A percentile compares a stretch with the other conserved stretches of the same genome.
Evolutionary conservation across 1,139 yeast genomes (phyloP).

Genomic region (Debaryomyces singareniensis): DNA sequence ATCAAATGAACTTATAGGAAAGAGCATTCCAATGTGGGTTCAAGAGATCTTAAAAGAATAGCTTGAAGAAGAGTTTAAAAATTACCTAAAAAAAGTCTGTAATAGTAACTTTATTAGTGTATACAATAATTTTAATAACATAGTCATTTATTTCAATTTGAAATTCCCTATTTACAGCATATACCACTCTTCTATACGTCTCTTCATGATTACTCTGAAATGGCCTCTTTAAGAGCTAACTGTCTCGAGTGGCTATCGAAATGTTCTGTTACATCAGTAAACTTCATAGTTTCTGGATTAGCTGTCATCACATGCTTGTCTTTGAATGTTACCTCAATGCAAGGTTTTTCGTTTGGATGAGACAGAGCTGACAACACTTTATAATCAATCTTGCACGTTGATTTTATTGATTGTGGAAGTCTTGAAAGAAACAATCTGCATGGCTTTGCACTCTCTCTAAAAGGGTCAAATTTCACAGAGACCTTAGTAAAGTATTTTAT

Average conservation of each 20-base stretch:
- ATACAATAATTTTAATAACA: no score
- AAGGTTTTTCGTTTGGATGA: conserved; percentile 37
- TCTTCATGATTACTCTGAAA: conserved; percentile 61
- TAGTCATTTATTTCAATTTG: no score
- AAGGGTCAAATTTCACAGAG: conserved; percentile 74
- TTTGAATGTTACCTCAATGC: conserved; percentile 69
- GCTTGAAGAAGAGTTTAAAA: no score
- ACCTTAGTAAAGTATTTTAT: conserved; percentile 80
- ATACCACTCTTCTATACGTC: conserved; percentile 89
- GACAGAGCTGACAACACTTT: conserved; percentile 46
- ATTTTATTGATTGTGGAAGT: conserved; percentile 64
- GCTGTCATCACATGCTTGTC: conserved; percentile 69
- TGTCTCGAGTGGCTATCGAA: conserved; percentile 70
- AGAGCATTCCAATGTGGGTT: no score
- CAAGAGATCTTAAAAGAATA: no score
- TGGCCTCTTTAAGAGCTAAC: conserved; percentile 60
- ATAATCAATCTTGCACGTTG: conserved; percentile 44
- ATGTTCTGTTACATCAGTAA: conserved; percentile 49
- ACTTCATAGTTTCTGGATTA: conserved; percentile 52
- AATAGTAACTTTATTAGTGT: no score
- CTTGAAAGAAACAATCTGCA: conserved; percentile 77
- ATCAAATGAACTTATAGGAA: no score
- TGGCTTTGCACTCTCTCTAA: conserved; percentile 66
- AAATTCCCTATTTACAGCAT: no score
- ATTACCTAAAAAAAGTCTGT: no score